Base-by-base conservation (phyloP, 2,329 filamentous ascomycete species). In the Fusarium clavum region DNA sequence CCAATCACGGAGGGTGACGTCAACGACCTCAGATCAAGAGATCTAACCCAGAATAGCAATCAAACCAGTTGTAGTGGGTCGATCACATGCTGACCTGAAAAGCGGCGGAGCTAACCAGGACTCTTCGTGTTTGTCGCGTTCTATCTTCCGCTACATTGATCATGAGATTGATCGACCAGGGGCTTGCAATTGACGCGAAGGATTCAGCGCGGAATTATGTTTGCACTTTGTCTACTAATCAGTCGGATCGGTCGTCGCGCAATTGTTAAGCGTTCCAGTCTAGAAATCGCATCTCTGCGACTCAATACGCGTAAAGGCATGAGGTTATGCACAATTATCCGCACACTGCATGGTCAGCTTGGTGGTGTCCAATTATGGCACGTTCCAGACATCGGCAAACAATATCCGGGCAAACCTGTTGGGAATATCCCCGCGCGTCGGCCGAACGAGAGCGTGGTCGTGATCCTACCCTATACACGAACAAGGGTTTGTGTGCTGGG, bases 1-100 rank as follows among this genome's bases (percentile, higher is more conserved):
- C 34, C 34, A 38, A 38, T 38, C 34, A n/a, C 18, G 34, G 34
- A 38, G 34, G n/a, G 18, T 38, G 34, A 38, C 34, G 34, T 38
- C 34, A n/a, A 38, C 18, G 34, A 38, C 34, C 6, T 38, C 6
- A 6, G 7, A 38, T n/a, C 2, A 12, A 2, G 2, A 0, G 4
- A 18, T 38, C 34, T 38, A 38, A 38, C 34, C 3, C 10, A 38
- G 18, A 38, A 38, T 38, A 18, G 34, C 34, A 38, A 12, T 38
- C 18, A n/a, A 38, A 38, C 3, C 3, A 38, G n/a, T n/a, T 38
- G 18, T 16, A n/a, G 18, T 12, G 34, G 34, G 6, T 1, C 10
- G 34, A n/a, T n/a, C 18, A 38, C 34, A 38, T 38, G 34, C 18
- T 38, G 34, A 10, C 34, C 34, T 38, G 34, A 38, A 12, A 38